Evolutionary conservation across 202 grass and related monocot genomes (phyloP).

Genomic region (Panicum hallii): DNA sequence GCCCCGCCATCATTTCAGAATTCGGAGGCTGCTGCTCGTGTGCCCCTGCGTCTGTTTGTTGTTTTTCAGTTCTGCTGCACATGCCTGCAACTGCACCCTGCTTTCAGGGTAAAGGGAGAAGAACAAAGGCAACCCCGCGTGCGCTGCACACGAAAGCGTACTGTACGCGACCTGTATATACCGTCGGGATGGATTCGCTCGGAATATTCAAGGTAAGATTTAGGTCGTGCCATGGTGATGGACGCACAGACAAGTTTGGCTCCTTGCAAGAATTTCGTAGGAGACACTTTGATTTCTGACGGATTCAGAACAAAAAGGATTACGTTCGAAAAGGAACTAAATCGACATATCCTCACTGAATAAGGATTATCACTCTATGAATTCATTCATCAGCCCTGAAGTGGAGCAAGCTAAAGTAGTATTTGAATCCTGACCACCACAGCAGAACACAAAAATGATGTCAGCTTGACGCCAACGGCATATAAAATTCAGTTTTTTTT

Average conservation of each 20-base stretch:
- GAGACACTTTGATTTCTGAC: no score
- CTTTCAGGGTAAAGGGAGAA: background rate
- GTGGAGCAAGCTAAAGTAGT: no score
- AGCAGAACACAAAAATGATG: no score
- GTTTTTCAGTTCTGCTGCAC: background rate
- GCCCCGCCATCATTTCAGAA: background rate
- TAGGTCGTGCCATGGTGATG: background rate
- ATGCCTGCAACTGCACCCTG: slow-evolving; percentile 23
- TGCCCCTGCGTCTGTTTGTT: background rate
- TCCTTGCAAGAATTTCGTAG: no score
- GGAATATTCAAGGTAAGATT: background rate
- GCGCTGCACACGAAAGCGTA: background rate
- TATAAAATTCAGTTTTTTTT: background rate
- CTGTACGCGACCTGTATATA: background rate
- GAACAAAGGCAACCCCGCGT: background rate
- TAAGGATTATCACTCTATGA: no score
- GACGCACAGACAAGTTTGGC: background rate
- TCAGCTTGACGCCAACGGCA: background rate
- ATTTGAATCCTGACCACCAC: no score
- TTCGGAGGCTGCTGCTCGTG: background rate
- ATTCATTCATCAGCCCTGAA: no score
- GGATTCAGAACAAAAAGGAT: no score
- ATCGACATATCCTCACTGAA: no score
- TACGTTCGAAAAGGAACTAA: no score
- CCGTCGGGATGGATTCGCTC: background rate